These are phyloP conservation scores for Talaromyces piceae DNA, from an alignment of 2,329 filamentous ascomycete genomes.

Conservation along the genomic window DNA sequence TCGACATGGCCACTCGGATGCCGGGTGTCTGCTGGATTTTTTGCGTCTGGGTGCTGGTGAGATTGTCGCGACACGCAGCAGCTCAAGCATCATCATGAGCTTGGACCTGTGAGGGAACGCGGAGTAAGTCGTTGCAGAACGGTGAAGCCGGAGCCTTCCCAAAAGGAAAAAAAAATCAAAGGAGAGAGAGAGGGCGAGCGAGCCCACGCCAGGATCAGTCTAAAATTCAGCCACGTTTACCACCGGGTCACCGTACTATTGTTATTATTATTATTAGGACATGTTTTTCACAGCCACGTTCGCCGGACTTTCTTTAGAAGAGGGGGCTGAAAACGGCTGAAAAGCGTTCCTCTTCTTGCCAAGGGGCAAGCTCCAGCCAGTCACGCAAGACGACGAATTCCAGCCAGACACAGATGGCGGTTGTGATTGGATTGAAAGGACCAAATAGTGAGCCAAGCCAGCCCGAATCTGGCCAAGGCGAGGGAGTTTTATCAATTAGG, in stretches of 20 bases:
- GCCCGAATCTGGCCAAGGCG: background rate
- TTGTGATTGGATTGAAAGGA: background rate
- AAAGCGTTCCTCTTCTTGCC: background rate
- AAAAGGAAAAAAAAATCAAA: too few relatives aligned
- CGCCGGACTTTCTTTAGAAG: background rate
- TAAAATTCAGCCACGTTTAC: too few relatives aligned
- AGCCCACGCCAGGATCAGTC: too few relatives aligned
- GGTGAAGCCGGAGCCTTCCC: background rate
- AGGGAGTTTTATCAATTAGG: background rate
- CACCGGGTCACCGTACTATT: too few relatives aligned
- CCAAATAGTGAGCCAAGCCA: background rate
- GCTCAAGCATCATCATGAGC: background rate
- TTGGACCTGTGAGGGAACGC: too few relatives aligned
- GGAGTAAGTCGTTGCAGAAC: background rate
- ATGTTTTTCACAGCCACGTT: too few relatives aligned
- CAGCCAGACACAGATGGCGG: background rate
- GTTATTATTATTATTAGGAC: too few relatives aligned
- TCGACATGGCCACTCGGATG: background rate
- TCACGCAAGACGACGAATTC: too few relatives aligned
- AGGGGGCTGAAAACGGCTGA: background rate
- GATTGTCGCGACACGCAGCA: too few relatives aligned
- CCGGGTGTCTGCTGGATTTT: background rate
- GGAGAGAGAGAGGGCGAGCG: too few relatives aligned
- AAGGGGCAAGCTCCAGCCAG: background rate
- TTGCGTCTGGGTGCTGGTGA: background rate